These are phyloP conservation scores for Pilatotrama ljubarskyi DNA, from an alignment of 768 basidiomycete genomes.

Conservation along the genomic window DNA sequence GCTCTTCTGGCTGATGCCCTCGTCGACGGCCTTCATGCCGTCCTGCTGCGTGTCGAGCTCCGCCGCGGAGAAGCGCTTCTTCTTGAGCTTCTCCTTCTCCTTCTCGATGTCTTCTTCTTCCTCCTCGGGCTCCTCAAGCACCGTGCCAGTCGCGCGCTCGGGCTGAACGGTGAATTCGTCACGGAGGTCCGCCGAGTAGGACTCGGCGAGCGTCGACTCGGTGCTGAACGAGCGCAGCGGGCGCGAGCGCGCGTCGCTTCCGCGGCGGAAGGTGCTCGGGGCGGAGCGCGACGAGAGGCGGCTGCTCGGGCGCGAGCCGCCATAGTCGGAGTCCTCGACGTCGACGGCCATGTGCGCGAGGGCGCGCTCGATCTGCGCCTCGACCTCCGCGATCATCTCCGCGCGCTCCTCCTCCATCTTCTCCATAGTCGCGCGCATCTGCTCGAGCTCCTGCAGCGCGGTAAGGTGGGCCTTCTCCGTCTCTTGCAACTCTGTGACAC, in stretches of 20 bases:
- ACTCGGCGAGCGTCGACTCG: slow-evolving; percentile 78
- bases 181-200: slow-evolving; percentile 48
- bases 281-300: slow-evolving; percentile 59
- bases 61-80: slow-evolving; percentile 80
- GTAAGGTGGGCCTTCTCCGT: slow-evolving; percentile 82
- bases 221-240: slow-evolving; percentile 70
- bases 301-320: slow-evolving; percentile 65
- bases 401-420: slow-evolving; percentile 85
- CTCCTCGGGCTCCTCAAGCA: slow-evolving; percentile 55
- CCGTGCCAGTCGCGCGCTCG: slow-evolving; percentile 52
- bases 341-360: slow-evolving; percentile 84
- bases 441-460: slow-evolving; percentile 76
- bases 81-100: slow-evolving; percentile 41
- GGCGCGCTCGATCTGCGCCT: slow-evolving; percentile 87
- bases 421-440: slow-evolving; percentile 85
- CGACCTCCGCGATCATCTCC: slow-evolving; percentile 91
- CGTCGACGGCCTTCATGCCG: slow-evolving; percentile 84
- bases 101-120: slow-evolving; percentile 30
- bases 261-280: slow-evolving; percentile 53
- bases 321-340: slow-evolving; percentile 75
- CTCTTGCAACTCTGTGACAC: slow-evolving; percentile 64
- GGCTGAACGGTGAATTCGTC: slow-evolving; percentile 31
- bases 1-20: slow-evolving; percentile 80
- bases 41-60: slow-evolving; percentile 66
- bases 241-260: slow-evolving; percentile 59